Evolutionary conservation across 2,329 filamentous ascomycete genomes (phyloP).

Genomic region (Cryphonectria carpinicola): DNA sequence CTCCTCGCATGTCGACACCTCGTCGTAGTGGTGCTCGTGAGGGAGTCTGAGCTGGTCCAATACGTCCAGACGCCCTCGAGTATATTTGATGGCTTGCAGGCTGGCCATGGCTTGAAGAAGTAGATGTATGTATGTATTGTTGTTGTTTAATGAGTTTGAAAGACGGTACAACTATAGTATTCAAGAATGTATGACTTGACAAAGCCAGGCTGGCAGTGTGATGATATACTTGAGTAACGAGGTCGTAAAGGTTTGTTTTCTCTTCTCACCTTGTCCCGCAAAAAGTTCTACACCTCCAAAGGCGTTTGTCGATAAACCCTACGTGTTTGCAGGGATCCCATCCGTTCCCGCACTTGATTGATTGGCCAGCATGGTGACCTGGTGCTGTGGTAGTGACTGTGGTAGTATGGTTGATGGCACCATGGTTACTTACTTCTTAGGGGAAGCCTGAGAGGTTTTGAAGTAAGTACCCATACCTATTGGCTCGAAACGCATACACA

Average conservation of each 20-base stretch:
- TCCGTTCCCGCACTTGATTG: neutral
- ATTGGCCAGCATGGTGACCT: neutral
- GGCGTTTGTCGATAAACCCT: neutral
- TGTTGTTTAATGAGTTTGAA: neutral
- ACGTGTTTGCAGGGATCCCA: slow-evolving; percentile 1
- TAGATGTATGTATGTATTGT: neutral
- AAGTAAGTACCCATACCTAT: neutral
- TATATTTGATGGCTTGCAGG: slow-evolving; percentile 79
- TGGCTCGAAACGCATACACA: neutral
- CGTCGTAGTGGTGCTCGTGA: slow-evolving; percentile 78
- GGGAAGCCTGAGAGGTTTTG: too few relatives aligned
- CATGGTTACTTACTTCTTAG: too few relatives aligned
- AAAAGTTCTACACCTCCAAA: slow-evolving; percentile 5
- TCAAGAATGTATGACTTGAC: neutral
- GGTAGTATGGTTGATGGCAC: too few relatives aligned
- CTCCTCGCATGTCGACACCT: slow-evolving; percentile 70
- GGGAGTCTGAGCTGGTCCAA: slow-evolving; percentile 84
- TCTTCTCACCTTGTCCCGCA: neutral
- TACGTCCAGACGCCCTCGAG: slow-evolving; percentile 72
- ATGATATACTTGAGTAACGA: neutral
- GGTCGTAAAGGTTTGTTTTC: neutral
- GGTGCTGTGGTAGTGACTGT: too few relatives aligned
- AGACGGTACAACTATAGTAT: neutral
- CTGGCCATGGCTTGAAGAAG: slow-evolving; percentile 48
- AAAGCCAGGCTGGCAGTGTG: neutral